Evolutionary conservation across 2,329 filamentous ascomycete species (phyloP).

Genomic region (Cordyceps cicadae): DNA sequence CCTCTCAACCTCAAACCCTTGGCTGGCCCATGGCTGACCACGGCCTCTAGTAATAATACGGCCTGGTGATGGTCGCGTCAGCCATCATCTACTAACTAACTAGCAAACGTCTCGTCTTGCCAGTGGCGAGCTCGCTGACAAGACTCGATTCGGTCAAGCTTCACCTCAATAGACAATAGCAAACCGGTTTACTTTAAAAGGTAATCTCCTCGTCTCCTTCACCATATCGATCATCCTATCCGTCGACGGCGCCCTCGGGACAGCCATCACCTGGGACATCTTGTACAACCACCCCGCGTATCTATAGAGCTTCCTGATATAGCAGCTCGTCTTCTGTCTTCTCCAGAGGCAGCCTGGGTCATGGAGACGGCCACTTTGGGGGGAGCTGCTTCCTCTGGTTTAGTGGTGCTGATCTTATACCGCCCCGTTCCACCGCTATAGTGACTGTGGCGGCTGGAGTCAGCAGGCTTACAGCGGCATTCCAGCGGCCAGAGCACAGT

Average conservation of each 20-base stretch:
- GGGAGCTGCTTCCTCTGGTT: background rate
- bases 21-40: no score
- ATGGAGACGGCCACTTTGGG: background rate
- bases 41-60: no score
- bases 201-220: background rate
- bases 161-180: background rate
- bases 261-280: no score
- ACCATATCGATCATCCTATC: background rate
- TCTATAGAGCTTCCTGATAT: background rate
- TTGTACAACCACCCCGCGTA: background rate
- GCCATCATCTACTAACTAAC: no score
- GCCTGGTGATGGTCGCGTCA: no score
- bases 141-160: background rate
- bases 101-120: no score
- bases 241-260: background rate
- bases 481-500: background rate
- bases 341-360: background rate
- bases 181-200: background rate
- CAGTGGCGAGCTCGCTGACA: background rate
- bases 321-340: background rate
- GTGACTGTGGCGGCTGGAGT: background rate
- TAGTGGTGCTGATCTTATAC: slow-evolving; percentile 2
- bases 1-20: no score
- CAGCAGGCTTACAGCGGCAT: background rate
- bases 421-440: background rate